Conservation (phyloP, 305 asterid species). For the Rubia peregrina region DNA sequence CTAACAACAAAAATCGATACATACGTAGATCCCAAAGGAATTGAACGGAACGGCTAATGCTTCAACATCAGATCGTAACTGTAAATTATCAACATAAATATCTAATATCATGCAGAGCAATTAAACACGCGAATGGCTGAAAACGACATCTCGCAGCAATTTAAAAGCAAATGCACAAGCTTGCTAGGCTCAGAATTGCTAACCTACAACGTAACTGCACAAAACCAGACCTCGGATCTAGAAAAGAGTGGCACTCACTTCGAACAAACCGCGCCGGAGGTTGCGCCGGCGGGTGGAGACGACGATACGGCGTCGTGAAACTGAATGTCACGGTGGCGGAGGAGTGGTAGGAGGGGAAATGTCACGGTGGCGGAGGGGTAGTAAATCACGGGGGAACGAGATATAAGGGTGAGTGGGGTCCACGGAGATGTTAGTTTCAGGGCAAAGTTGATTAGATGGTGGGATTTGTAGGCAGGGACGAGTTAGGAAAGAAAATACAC, state of each 20-base stretch:
- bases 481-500: background rate
- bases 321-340: background rate
- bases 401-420: background rate
- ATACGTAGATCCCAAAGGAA: constrained; percentile 1
- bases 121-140: background rate
- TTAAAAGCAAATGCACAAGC: background rate
- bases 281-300: background rate
- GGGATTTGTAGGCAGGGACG: background rate
- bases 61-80: background rate
- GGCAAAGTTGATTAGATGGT: background rate
- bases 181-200: background rate
- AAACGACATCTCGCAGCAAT: constrained; percentile 7
- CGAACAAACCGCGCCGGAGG: background rate
- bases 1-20: background rate
- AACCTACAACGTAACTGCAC: background rate
- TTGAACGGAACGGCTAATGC: background rate
- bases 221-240: constrained; percentile 13
- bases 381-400: background rate
- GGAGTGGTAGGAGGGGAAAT: background rate
- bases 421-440: background rate
- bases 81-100: background rate
- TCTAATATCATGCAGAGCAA: background rate
- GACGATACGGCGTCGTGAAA: constrained; percentile 3
- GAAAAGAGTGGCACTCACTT: background rate
- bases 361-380: background rate